Conservation (phyloP, 768 basidiomycete species). For the Boletus sp. region DNA sequence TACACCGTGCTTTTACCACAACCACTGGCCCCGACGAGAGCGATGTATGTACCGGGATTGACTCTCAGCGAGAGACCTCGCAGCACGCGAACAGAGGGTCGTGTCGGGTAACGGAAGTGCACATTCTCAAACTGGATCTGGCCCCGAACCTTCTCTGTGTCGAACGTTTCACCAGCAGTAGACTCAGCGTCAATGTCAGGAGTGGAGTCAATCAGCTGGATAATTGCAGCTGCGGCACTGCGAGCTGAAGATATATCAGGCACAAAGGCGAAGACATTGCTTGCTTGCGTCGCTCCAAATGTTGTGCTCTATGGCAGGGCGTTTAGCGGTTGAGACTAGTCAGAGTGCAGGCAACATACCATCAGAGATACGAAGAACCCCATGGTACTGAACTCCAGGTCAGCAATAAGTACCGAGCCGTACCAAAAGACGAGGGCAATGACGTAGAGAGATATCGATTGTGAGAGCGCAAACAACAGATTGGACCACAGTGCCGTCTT, state of each 20-base stretch:
- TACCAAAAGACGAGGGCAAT: constrained; percentile 86
- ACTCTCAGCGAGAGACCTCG: constrained; percentile 70
- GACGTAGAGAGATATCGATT: constrained; percentile 73
- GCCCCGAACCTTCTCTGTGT: constrained; percentile 47
- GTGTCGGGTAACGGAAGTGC: constrained; percentile 90
- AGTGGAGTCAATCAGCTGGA: constrained; percentile 68
- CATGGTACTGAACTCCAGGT: constrained; percentile 49
- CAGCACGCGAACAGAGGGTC: constrained; percentile 80
- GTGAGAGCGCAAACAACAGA: constrained; percentile 68
- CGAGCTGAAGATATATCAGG: constrained; percentile 87
- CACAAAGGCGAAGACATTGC: constrained; percentile 80
- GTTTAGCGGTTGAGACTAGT: background rate
- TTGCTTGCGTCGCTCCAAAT: constrained; percentile 87
- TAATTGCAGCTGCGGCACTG: constrained; percentile 70
- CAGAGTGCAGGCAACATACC: constrained; percentile 41
- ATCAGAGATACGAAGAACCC: constrained; percentile 84
- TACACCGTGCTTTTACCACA: constrained; percentile 82
- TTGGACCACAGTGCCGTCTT: constrained; percentile 61
- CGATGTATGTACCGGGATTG: constrained; percentile 79
- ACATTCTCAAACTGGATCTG: constrained; percentile 77
- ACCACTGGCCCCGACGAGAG: constrained; percentile 79
- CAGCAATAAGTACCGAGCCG: constrained; percentile 61
- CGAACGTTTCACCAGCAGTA: constrained; percentile 53
- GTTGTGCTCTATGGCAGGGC: constrained; percentile 51
- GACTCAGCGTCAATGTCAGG: constrained; percentile 84